phyloP scores from a whole-genome alignment of 345 rosid genomes.

The Acer campestre region DNA sequence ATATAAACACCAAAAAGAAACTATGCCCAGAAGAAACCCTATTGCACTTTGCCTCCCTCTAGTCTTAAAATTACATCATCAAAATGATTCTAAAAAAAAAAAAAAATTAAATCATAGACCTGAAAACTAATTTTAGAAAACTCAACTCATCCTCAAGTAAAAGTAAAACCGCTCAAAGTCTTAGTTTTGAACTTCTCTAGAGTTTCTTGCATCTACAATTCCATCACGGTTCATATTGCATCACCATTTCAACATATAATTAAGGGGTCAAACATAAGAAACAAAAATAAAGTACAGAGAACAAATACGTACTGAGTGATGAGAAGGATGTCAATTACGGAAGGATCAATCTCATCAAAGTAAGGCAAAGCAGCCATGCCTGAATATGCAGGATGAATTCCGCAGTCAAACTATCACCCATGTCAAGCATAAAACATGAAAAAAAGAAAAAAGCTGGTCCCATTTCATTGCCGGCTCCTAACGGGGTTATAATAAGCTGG shows the following conservation, averaged over 20 bases:
- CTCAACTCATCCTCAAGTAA: not conserved
- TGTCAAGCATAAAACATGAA: not conserved
- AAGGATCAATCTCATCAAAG: slow-evolving; percentile 97
- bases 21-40: not conserved
- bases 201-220: not conserved
- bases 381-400: slow-evolving; percentile 84
- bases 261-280: not conserved
- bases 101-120: not conserved
- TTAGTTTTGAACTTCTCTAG: not conserved
- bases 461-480: slow-evolving; percentile 95
- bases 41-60: not conserved
- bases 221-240: not conserved
- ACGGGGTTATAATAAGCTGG: slow-evolving; percentile 70
- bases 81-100: not conserved
- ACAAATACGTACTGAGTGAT: slow-evolving; percentile 70
- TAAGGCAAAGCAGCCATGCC: slow-evolving; percentile 97
- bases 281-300: not conserved
- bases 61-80: not conserved
- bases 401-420: slow-evolving; percentile 79
- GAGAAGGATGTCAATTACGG: slow-evolving; percentile 79
- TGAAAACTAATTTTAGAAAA: not conserved
- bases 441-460: slow-evolving; percentile 25
- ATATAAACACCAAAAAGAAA: too few species aligned
- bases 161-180: not conserved
- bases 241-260: not conserved